phyloP scores from a whole-genome alignment of 805 yeast genomes.

The Lipomyces japonicus region DNA sequence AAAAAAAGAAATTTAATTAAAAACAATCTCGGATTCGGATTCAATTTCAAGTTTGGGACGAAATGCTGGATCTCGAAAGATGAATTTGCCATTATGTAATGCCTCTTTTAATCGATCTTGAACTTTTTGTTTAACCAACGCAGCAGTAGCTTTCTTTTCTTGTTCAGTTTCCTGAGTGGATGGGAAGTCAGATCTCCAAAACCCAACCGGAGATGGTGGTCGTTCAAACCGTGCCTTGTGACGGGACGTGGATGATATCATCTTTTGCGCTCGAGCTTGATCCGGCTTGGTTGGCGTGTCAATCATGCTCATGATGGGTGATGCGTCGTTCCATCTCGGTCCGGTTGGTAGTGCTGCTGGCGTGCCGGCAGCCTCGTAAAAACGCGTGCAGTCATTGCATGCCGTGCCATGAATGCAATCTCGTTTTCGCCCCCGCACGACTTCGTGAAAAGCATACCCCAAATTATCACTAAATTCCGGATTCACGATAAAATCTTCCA shows the following conservation, averaged over 20 bases:
- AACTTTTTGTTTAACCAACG: constrained; percentile 41
- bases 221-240: constrained; percentile 37
- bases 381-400: constrained; percentile 38
- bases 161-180: constrained; percentile 48
- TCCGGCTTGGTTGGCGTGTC: constrained; percentile 3
- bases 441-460: constrained; percentile 38
- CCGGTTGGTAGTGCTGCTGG: constrained; percentile 28
- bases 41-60: constrained; percentile 7
- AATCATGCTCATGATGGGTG: constrained; percentile 2
- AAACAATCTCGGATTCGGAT: background rate
- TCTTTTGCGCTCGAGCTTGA: background rate
- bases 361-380: constrained; percentile 37
- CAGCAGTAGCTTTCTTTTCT: constrained; percentile 40
- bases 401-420: constrained; percentile 39
- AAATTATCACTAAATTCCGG: constrained; percentile 35
- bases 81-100: constrained; percentile 42
- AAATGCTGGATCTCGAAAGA: constrained; percentile 41
- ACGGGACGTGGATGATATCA: constrained; percentile 27
- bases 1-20: no score
- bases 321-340: constrained; percentile 35
- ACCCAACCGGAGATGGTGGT: constrained; percentile 55
- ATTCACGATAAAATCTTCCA: constrained; percentile 42
- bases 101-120: constrained; percentile 47
- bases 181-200: constrained; percentile 58
- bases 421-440: constrained; percentile 38